A percentile compares a stretch with the other conserved stretches of the same genome.
Conservation (phyloP, 148 eudicot genomes). For the Rhododendron griersonianum region DNA sequence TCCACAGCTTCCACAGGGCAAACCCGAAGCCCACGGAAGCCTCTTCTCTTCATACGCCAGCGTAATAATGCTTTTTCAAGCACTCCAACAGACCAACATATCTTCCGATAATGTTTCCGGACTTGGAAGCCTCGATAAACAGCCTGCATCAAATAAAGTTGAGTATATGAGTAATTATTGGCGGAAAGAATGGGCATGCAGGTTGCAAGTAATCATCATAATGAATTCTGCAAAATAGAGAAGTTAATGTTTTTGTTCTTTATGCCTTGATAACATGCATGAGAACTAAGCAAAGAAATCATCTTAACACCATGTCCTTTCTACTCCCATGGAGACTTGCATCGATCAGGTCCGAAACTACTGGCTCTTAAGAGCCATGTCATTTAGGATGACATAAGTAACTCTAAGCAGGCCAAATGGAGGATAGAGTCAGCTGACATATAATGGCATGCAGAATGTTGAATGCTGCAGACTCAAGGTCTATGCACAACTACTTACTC, state of each 20-base stretch:
- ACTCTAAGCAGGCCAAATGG: background rate
- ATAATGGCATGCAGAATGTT: background rate
- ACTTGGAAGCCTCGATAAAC: slow-evolving; percentile 71
- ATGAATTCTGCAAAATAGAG: background rate
- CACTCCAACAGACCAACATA: slow-evolving; percentile 85
- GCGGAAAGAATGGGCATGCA: background rate
- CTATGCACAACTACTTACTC: background rate
- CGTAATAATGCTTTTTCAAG: slow-evolving; percentile 86
- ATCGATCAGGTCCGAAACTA: background rate
- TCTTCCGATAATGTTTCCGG: slow-evolving; percentile 68
- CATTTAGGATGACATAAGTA: background rate
- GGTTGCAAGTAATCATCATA: background rate
- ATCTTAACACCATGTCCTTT: background rate
- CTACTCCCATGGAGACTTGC: background rate
- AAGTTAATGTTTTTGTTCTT: background rate
- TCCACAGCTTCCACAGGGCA: slow-evolving; percentile 29
- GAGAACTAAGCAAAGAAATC: background rate
- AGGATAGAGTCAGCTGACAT: background rate
- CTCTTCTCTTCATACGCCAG: slow-evolving; percentile 82
- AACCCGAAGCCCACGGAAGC: slow-evolving; percentile 72
- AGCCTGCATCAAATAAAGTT: slow-evolving; percentile 40
- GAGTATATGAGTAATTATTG: background rate
- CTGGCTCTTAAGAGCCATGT: background rate
- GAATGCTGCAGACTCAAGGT: background rate
- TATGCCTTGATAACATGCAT: background rate